Conservation (phyloP, 352 stramenopile species). For the Pythium guiyangense region DNA sequence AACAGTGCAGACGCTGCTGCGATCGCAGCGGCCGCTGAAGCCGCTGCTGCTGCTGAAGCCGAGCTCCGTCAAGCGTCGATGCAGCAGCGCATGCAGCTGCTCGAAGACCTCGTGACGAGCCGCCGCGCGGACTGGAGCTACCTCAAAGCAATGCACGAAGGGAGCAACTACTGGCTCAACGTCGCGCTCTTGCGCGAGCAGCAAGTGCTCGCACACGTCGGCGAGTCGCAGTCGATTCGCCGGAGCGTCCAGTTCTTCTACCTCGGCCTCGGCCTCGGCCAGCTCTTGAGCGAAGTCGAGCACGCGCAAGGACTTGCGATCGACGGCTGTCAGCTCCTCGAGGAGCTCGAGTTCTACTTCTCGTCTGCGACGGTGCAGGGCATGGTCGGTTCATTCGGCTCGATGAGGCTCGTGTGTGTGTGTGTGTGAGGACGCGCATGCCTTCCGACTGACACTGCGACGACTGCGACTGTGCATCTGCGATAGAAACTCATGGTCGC, state of each 20-base stretch:
- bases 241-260: conserved; percentile 80
- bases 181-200: conserved; percentile 63
- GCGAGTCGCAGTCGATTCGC: conserved; percentile 49
- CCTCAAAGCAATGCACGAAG: conserved; percentile 75
- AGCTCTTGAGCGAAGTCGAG: conserved; percentile 46
- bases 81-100: conserved; percentile 64
- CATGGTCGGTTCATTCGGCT: conserved; percentile 39
- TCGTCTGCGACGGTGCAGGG: conserved; percentile 67
- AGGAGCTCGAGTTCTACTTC: conserved; percentile 86
- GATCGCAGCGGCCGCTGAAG: conserved; percentile 11
- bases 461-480: background rate
- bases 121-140: conserved; percentile 77
- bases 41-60: conserved; percentile 9
- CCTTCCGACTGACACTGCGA: background rate
- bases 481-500: conserved; percentile 82
- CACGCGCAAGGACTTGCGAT: conserved; percentile 60
- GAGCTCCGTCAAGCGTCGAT: conserved; percentile 46
- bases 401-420: background rate
- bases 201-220: conserved; percentile 57
- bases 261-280: conserved; percentile 61
- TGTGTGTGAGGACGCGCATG: background rate
- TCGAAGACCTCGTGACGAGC: conserved; percentile 72
- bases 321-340: conserved; percentile 75
- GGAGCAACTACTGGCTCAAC: conserved; percentile 81
- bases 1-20: background rate